Base-by-base conservation (phyloP, 495 filamentous ascomycete genomes). In the Talaromyces proteolyticus region DNA sequence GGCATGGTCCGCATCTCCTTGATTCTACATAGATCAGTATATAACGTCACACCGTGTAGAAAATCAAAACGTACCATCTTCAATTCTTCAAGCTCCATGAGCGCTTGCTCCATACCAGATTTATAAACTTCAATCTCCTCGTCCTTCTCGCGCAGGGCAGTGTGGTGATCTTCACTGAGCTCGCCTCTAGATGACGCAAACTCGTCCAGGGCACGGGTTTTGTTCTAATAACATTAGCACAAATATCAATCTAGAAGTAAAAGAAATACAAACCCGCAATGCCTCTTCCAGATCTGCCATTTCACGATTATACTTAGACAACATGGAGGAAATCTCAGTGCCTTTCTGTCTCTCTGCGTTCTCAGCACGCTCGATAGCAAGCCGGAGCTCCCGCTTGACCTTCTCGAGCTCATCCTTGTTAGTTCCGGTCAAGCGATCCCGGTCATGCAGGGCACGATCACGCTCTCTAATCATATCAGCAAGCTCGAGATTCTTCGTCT, bases 381-480 rank as follows among this genome's bases (percentile, higher is more conserved):
- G 85, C 12, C 91, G 85, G 25, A 98, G 79, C 68, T 98, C 93
- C n/a, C 93, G 87, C 80, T 88, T 94, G 24, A 98, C 66, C 77
- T 95, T 96, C 70, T 96, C 94, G 19, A 95, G 56, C 59, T 98
- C 93, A 40, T 98, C 93, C 61, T 87, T 89, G 64, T 94, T 91
- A 37, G 81, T 85, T 43, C 93, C 94, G 42, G 77, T 80, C 19
- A 87, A 61, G 42, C 93, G 83, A 60, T 98, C 93, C 54, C 88
- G 83, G 40, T 98, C 94, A 53, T 96, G 89, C 37, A 95, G 66
- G n/a, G 93, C 93, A 57, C 93, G 82, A 63, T 98, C 93, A 59
- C 93, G 78, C 66, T 98, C 93, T 4, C 93, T 82, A 51, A 98
- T 98, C 93, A 98, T 96, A 64, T 97, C 92, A 44, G 93, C 93